Evolutionary conservation across 768 basidiomycete species (phyloP).

Genomic region (Rhodotorula toruloides): DNA sequence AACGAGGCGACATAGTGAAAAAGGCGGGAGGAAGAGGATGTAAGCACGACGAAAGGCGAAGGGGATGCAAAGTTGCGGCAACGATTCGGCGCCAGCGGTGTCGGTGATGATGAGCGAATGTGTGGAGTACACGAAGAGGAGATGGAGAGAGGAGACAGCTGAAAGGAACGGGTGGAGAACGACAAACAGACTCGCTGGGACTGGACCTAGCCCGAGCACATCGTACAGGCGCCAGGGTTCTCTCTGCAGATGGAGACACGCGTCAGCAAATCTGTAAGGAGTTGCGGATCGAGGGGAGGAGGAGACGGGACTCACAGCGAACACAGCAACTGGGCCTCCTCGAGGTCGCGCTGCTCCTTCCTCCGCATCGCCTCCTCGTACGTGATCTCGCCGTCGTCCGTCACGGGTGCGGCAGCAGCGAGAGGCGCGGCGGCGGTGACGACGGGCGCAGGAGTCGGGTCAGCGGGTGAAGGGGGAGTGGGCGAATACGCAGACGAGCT

Average conservation of each 20-base stretch:
- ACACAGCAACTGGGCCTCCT: slow-evolving; percentile 74
- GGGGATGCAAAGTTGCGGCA: background rate
- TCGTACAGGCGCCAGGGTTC: slow-evolving; percentile 68
- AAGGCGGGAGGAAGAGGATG: background rate
- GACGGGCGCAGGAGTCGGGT: slow-evolving; percentile 52
- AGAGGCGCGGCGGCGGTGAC: slow-evolving; percentile 44
- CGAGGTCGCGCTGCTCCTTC: slow-evolving; percentile 66
- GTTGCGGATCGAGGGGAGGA: no score
- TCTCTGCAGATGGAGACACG: no score
- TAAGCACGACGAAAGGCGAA: background rate
- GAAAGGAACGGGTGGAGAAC: no score
- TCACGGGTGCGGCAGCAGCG: slow-evolving; percentile 16
- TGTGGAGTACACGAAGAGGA: no score
- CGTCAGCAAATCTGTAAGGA: background rate
- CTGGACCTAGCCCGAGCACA: slow-evolving; percentile 59
- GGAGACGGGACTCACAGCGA: slow-evolving; percentile 51
- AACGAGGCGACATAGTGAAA: no score
- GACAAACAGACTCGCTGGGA: no score
- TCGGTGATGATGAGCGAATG: no score
- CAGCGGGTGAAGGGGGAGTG: slow-evolving; percentile 16
- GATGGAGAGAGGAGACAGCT: no score
- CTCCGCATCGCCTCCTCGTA: slow-evolving; percentile 66
- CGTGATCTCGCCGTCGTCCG: slow-evolving; percentile 47
- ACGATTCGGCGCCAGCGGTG: no score
- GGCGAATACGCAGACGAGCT: slow-evolving; percentile 16